Base-by-base conservation (phyloP, 352 stramenopile species). In the Pythium folliculosum region DNA sequence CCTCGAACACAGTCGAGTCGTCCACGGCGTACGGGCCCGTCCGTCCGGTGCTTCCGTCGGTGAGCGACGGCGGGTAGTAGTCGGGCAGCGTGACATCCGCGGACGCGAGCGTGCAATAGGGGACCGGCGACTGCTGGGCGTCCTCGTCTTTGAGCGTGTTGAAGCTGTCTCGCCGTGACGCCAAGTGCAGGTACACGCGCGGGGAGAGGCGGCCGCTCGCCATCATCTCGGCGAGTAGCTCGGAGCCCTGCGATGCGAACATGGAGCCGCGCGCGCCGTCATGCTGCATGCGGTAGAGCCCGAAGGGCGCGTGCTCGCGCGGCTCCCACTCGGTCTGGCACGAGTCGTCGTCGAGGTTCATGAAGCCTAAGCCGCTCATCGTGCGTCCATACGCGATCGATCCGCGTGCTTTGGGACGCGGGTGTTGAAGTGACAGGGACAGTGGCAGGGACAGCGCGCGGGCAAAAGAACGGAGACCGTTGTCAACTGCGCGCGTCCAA, bases 1-100 rank as follows among this genome's bases (percentile, higher is more conserved):
- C 44, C 30, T 56, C 50, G 43, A 56, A 56, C 16, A 56, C 50
- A 6, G 50, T 56, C 50, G 50, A 56, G 27, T 56, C 50, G 17
- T 56, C 50, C 0, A 43, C 16, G 14, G 50, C 50, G 50, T 44
- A 56, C 50, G 50, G 22, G 3, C 50, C 44, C 6, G 50, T 56
- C 25, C 50, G 50, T 16, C 22, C 50, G 27, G 25, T 56, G 19
- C 50, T 56, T 16, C 27, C 50, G 1, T 56, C 50, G 5, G 50
- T 56, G 5, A 56, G 6, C 17, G 50, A 56, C 27, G 25, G 1
- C 14, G 25, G 6, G 14, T 27, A 50, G 44, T 30, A 50, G 44
- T 30, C 44, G 5, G 50, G 50, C 25, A 56, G 27, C 16, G 40
- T 17, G 19, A 25, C 16, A 2, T 27, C 40, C 40, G 13, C 25